phyloP scores from a whole-genome alignment of 164 flowering plant genomes.

The Platanus orientalis region DNA sequence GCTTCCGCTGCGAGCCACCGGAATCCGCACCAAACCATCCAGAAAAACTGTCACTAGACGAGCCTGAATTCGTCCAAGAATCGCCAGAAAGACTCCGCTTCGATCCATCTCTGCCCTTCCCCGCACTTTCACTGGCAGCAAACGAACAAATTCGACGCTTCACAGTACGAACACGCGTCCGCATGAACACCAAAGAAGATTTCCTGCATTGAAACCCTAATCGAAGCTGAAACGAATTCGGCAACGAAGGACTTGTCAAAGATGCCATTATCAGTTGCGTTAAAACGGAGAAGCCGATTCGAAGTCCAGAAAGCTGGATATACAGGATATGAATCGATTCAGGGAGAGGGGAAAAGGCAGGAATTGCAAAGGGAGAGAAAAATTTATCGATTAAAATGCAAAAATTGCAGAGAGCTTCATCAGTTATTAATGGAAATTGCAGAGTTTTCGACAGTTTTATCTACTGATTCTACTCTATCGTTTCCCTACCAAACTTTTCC shows the following conservation, averaged over 20 bases:
- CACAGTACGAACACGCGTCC: constrained; percentile 13
- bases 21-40: constrained; percentile 32
- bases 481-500: too few species aligned
- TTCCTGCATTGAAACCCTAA: constrained; percentile 35
- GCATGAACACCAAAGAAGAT: constrained; percentile 16
- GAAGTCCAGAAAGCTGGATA: neutral
- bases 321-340: too few species aligned
- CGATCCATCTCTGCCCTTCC: constrained; percentile 13
- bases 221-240: constrained; percentile 68
- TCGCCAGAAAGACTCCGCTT: constrained; percentile 17
- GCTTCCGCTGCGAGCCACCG: constrained; percentile 23
- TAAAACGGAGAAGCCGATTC: too few species aligned
- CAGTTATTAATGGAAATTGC: too few species aligned
- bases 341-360: too few species aligned
- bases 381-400: too few species aligned
- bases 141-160: constrained; percentile 18
- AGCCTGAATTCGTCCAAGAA: constrained; percentile 26
- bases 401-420: too few species aligned
- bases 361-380: too few species aligned
- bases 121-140: constrained; percentile 14
- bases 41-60: constrained; percentile 31
- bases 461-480: too few species aligned
- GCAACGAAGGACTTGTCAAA: constrained; percentile 36
- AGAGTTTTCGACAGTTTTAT: too few species aligned
- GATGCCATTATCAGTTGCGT: constrained; percentile 33